These are phyloP conservation scores for Exserohilum rostratum DNA, from an alignment of 2,329 filamentous ascomycete genomes.

Conservation along the genomic window DNA sequence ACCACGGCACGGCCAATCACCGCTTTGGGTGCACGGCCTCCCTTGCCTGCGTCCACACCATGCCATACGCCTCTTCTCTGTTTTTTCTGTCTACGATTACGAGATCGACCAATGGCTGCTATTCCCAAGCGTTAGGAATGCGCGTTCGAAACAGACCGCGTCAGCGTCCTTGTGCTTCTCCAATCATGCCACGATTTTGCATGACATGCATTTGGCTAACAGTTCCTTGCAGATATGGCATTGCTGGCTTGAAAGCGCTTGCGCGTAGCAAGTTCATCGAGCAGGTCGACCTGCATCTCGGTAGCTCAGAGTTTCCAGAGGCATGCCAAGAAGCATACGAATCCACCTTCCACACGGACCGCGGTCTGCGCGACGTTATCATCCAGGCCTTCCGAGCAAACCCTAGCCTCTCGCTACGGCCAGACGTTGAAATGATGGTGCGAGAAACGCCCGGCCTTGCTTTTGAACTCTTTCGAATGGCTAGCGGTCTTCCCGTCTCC, in stretches of 20 bases:
- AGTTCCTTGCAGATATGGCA: slow-evolving; percentile 50
- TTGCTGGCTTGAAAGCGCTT: slow-evolving; percentile 54
- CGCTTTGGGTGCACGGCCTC: slow-evolving; percentile 12
- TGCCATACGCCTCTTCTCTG: slow-evolving; percentile 4
- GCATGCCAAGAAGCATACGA: slow-evolving; percentile 58
- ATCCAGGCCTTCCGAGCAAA: slow-evolving; percentile 56
- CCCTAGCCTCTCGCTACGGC: slow-evolving; percentile 53
- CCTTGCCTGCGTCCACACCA: slow-evolving; percentile 11
- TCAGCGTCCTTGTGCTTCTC: slow-evolving; percentile 22
- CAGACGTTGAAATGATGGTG: slow-evolving; percentile 53
- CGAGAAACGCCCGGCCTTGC: slow-evolving; percentile 55
- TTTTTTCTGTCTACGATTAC: slow-evolving; percentile 12
- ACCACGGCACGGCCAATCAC: slow-evolving; percentile 33
- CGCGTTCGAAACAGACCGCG: slow-evolving; percentile 25
- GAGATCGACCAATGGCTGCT: slow-evolving; percentile 26
- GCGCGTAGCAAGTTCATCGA: slow-evolving; percentile 55
- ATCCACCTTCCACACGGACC: slow-evolving; percentile 56
- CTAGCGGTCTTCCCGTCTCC: slow-evolving; percentile 52
- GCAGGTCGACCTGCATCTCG: slow-evolving; percentile 52
- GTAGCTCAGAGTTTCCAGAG: slow-evolving; percentile 54
- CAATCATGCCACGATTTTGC: slow-evolving; percentile 9
- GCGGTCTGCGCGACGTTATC: slow-evolving; percentile 56
- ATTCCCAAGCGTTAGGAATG: slow-evolving; percentile 11
- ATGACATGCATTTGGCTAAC: slow-evolving; percentile 31
- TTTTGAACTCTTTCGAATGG: slow-evolving; percentile 57